phyloP scores from a whole-genome alignment of 2,329 filamentous ascomycete species.

The Coleophoma crateriformis region DNA sequence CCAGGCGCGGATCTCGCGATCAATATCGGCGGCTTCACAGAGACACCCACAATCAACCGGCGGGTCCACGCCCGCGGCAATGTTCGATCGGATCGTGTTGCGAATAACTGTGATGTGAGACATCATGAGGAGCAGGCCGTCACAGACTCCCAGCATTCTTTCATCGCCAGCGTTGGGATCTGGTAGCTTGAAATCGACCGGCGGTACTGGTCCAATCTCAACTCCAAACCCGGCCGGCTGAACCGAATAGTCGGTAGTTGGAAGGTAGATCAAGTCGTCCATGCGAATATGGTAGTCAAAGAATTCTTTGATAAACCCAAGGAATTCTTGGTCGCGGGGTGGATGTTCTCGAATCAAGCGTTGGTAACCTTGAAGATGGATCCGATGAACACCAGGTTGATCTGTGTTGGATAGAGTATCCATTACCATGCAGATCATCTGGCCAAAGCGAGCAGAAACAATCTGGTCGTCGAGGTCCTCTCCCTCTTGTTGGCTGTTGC shows the following conservation, averaged over 20 bases:
- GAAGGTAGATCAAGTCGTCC: constrained; percentile 52
- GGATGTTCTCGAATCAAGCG: constrained; percentile 60
- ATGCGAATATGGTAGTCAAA: constrained; percentile 76
- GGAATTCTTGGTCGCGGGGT: constrained; percentile 62
- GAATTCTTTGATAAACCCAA: constrained; percentile 67
- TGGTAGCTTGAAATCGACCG: constrained; percentile 16
- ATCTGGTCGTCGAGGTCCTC: constrained; percentile 39
- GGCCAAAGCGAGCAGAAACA: constrained; percentile 51
- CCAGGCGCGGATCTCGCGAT: constrained; percentile 71
- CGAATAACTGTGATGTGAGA: constrained; percentile 74
- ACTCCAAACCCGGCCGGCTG: constrained; percentile 11
- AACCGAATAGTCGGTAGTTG: constrained; percentile 17
- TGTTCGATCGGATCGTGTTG: constrained; percentile 65
- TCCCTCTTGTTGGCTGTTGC: constrained; percentile 37
- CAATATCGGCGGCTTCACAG: constrained; percentile 69
- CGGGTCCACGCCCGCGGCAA: constrained; percentile 56
- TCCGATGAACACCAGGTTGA: constrained; percentile 64
- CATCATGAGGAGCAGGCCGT: constrained; percentile 75
- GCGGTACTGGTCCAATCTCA: constrained; percentile 13
- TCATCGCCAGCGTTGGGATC: constrained; percentile 6
- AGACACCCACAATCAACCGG: constrained; percentile 69
- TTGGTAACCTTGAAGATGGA: constrained; percentile 73
- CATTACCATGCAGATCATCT: constrained; percentile 57
- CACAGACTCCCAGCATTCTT: constrained; percentile 72
- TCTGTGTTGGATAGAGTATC: constrained; percentile 52